phyloP scores from a whole-genome alignment of 2,329 filamentous ascomycete genomes.

The Chaetomium strumarium region DNA sequence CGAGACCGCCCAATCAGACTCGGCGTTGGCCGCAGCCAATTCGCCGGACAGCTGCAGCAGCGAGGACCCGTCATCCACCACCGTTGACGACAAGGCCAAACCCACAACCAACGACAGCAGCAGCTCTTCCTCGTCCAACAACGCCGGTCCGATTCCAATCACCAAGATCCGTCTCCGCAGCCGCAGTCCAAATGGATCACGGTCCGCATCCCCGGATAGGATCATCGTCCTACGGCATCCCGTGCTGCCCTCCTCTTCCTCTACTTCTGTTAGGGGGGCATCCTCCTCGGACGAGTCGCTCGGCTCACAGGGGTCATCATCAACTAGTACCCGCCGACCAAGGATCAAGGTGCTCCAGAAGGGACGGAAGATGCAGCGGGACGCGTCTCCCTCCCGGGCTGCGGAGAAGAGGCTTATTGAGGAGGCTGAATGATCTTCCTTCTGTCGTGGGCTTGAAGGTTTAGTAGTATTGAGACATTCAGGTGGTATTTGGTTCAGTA shows the following conservation, averaged over 20 bases:
- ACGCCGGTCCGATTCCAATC: conserved; percentile 11
- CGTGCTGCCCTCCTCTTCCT: conserved; percentile 8
- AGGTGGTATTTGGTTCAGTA: too few species aligned
- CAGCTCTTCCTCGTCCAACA: conserved; percentile 2
- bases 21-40: not conserved
- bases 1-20: not conserved
- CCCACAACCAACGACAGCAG: conserved; percentile 3
- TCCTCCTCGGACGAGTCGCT: not conserved
- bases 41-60: not conserved
- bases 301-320: not conserved
- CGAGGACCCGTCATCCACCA: not conserved
- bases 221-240: conserved; percentile 16
- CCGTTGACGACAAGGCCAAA: not conserved
- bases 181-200: conserved; percentile 12
- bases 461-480: too few species aligned
- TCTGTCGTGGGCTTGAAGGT: too few species aligned
- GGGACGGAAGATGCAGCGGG: not conserved
- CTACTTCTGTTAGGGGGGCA: not conserved
- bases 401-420: conserved; percentile 12
- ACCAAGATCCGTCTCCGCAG: conserved; percentile 19
- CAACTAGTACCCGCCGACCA: not conserved
- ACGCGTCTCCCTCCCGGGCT: too few species aligned
- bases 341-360: conserved; percentile 12
- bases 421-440: conserved; percentile 11
- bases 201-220: conserved; percentile 10